Percentiles rank a stretch among this genome's conserved stretches.
These are phyloP conservation scores for Fallopia convolvulus DNA, from an alignment of 148 eudicot species.

Conservation along the genomic window DNA sequence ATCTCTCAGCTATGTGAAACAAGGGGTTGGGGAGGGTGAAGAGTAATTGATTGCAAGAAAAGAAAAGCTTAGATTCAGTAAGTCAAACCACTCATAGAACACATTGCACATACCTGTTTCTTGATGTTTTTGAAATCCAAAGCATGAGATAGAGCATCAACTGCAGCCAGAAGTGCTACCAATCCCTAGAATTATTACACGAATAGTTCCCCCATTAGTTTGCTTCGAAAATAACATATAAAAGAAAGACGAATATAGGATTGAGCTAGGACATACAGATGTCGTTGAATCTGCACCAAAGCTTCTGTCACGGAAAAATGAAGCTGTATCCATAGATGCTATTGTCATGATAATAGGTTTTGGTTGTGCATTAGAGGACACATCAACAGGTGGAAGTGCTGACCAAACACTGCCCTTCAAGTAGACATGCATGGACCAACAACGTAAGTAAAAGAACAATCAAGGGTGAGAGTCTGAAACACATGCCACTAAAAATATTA, in stretches of 20 bases:
- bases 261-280: constrained; percentile 52
- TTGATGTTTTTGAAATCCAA: constrained; percentile 41
- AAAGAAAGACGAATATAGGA: constrained; percentile 12
- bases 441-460: constrained; percentile 2
- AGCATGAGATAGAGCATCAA: constrained; percentile 75
- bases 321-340: constrained; percentile 93
- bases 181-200: constrained; percentile 52
- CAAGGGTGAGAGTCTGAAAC: background rate
- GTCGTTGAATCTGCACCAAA: constrained; percentile 90
- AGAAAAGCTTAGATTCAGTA: background rate
- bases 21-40: background rate
- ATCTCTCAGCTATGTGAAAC: background rate
- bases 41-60: background rate
- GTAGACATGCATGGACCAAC: constrained; percentile 9
- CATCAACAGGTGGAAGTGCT: constrained; percentile 69
- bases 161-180: constrained; percentile 80
- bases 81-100: background rate
- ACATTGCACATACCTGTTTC: constrained; percentile 57
- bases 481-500: constrained; percentile 9
- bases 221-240: constrained; percentile 9
- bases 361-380: constrained; percentile 31
- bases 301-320: constrained; percentile 94
- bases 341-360: constrained; percentile 62
- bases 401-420: constrained; percentile 99
- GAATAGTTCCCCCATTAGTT: constrained; percentile 8